Conservation (phyloP, 1,284 basidiomycete genomes). For the Prillingera fragicola region DNA sequence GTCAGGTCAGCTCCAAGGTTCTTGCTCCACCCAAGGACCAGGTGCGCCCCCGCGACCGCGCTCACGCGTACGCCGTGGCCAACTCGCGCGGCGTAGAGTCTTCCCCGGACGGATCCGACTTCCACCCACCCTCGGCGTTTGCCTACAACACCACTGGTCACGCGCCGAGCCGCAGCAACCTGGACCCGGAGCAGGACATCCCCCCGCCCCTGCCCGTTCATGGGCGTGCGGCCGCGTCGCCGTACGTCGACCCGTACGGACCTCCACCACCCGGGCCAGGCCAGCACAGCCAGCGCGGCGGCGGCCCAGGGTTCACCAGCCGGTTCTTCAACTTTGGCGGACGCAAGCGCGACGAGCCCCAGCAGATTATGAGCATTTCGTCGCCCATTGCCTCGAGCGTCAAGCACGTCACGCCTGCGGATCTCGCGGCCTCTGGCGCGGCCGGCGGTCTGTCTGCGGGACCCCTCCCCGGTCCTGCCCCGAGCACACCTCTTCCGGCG, state of each 20-base stretch:
- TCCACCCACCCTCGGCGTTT: too few species aligned
- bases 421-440: constrained; percentile 2
- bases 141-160: too few species aligned
- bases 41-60: constrained; percentile 3
- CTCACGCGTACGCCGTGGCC: constrained; percentile 5
- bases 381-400: constrained; percentile 10
- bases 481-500: constrained; percentile 4
- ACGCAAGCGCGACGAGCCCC: constrained; percentile 4
- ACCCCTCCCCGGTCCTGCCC: neutral
- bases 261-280: too few species aligned
- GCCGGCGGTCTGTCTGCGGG: neutral
- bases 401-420: constrained; percentile 9
- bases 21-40: too few species aligned
- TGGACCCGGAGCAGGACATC: too few species aligned
- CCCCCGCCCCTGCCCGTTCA: too few species aligned
- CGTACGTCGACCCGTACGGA: too few species aligned
- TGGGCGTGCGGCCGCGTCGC: too few species aligned
- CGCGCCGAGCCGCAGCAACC: too few species aligned
- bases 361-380: constrained; percentile 12
- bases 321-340: constrained; percentile 10
- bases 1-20: neutral
- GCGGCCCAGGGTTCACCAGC: too few species aligned
- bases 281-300: too few species aligned
- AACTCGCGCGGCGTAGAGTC: constrained; percentile 2
- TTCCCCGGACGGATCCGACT: too few species aligned